Evolutionary conservation across 768 basidiomycete genomes (phyloP).

Genomic region (Mrakia frigida): DNA sequence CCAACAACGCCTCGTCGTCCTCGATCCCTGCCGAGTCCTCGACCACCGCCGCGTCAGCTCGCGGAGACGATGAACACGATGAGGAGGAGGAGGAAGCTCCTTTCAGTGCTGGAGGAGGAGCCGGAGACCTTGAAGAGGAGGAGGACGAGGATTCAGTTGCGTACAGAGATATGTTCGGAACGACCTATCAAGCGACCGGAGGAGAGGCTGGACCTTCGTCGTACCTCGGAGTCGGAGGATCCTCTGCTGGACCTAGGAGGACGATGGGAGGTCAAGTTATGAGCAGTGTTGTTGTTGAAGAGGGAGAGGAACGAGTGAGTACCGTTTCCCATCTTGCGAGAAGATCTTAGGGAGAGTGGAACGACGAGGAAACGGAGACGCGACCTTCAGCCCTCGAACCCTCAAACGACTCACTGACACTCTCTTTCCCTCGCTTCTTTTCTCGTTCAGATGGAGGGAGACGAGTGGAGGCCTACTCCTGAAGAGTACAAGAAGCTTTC

Average conservation of each 20-base stretch:
- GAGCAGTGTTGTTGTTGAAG: constrained; percentile 22
- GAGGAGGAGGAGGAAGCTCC: background rate
- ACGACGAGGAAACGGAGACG: background rate
- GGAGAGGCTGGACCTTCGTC: background rate
- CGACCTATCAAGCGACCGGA: background rate
- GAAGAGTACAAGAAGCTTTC: constrained; percentile 95
- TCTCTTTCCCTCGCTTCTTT: background rate
- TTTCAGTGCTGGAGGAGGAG: background rate
- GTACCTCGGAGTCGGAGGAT: background rate
- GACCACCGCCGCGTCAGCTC: constrained; percentile 5
- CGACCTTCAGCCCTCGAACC: background rate
- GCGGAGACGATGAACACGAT: background rate
- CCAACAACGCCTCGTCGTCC: background rate
- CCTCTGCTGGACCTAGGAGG: background rate
- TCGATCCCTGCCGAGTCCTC: background rate
- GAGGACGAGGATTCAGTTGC: constrained; percentile 12
- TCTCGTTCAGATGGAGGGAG: constrained; percentile 20
- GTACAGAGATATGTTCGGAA: background rate
- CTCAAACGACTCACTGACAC: background rate
- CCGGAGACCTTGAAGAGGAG: background rate
- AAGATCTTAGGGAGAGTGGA: background rate
- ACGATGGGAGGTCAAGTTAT: constrained; percentile 16
- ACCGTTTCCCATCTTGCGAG: background rate
- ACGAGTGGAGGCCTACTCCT: constrained; percentile 48
- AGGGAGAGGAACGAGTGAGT: constrained; percentile 22